Conservation (phyloP, 805 yeast species). For the Priceomyces medius region DNA sequence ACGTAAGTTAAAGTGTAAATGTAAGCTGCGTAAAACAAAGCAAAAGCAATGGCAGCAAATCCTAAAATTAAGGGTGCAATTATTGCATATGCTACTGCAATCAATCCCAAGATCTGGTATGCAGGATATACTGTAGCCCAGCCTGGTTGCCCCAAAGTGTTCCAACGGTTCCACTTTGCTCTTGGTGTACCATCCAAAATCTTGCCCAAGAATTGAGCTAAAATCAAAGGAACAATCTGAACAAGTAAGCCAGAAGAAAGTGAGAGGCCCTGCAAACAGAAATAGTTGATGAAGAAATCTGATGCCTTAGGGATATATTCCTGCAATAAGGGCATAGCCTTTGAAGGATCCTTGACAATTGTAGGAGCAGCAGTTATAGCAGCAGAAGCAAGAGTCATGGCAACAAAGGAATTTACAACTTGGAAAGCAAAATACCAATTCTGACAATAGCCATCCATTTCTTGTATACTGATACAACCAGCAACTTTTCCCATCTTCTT, state of each 20-base stretch:
- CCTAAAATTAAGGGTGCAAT: conserved; percentile 73
- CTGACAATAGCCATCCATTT: conserved; percentile 79
- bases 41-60: conserved; percentile 60
- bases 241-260: conserved; percentile 73
- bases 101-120: conserved; percentile 70
- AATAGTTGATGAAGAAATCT: conserved; percentile 83
- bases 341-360: conserved; percentile 61
- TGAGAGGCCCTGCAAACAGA: conserved; percentile 77
- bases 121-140: conserved; percentile 86
- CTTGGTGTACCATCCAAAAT: conserved; percentile 86
- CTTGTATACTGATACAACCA: conserved; percentile 70
- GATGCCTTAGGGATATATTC: conserved; percentile 83
- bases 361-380: conserved; percentile 76
- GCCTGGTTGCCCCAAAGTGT: conserved; percentile 60
- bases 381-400: conserved; percentile 79
- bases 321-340: conserved; percentile 75
- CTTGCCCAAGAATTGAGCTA: conserved; percentile 68
- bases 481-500: conserved; percentile 67
- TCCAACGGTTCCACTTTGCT: conserved; percentile 80
- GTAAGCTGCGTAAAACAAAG: conserved; percentile 59
- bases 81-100: conserved; percentile 72
- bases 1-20: conserved; percentile 66
- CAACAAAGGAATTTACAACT: conserved; percentile 85
- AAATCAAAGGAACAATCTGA: conserved; percentile 70
- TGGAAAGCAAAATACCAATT: conserved; percentile 88